Evolutionary conservation across 2,329 filamentous ascomycete genomes (phyloP).

Genomic region (Cryphonectria parasitica): DNA sequence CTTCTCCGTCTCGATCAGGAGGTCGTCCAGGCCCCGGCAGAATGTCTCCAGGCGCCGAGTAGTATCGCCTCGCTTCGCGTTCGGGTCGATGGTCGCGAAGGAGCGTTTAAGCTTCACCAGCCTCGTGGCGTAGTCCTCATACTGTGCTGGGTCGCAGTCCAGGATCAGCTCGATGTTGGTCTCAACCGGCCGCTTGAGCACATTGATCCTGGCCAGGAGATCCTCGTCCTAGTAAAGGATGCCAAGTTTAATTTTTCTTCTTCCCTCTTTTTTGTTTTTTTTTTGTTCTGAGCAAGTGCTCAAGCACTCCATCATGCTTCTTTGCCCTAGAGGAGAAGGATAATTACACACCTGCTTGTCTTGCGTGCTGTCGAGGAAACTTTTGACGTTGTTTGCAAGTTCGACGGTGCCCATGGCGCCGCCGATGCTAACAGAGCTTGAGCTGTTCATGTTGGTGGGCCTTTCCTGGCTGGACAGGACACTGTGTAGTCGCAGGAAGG

Average conservation of each 20-base stretch:
- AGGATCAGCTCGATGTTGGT: slow-evolving; percentile 13
- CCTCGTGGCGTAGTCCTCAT: slow-evolving; percentile 6
- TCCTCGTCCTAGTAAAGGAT: slow-evolving; percentile 2
- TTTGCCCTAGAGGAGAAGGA: too few relatives aligned
- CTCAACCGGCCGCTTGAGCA: slow-evolving; percentile 9
- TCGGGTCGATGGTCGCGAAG: neutral
- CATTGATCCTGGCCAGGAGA: slow-evolving; percentile 4
- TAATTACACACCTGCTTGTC: slow-evolving; percentile 1
- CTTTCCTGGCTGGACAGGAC: neutral
- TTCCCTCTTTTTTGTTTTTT: neutral
- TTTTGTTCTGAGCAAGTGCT: neutral
- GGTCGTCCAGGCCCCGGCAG: slow-evolving; percentile 13
- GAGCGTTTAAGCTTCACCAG: slow-evolving; percentile 12
- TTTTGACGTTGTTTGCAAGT: slow-evolving; percentile 7
- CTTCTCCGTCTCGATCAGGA: slow-evolving; percentile 15
- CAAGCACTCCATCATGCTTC: neutral
- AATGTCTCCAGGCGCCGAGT: slow-evolving; percentile 9
- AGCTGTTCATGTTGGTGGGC: neutral
- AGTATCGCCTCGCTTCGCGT: neutral
- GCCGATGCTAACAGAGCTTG: slow-evolving; percentile 5
- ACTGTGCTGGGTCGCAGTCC: slow-evolving; percentile 7
- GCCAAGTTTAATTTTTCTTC: neutral
- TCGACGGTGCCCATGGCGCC: slow-evolving; percentile 6
- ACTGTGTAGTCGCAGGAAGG: neutral
- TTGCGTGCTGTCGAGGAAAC: slow-evolving; percentile 9